Conservation (phyloP, 176 grass and related monocot genomes). For the Areca catechu region DNA sequence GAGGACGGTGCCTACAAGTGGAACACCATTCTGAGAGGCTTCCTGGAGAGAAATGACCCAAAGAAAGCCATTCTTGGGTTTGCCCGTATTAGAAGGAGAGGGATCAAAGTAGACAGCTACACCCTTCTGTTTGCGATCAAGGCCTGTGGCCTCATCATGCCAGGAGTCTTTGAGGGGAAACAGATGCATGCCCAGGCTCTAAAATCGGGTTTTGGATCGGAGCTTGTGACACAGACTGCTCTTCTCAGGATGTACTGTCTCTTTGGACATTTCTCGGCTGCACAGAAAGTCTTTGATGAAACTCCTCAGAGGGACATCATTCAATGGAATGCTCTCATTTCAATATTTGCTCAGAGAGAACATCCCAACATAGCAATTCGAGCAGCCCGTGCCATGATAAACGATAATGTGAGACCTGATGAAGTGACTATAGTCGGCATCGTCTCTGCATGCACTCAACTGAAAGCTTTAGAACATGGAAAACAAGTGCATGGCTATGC, state of each 20-base stretch:
- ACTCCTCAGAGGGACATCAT: constrained; percentile 27
- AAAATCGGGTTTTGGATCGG: background rate
- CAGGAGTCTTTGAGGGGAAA: background rate
- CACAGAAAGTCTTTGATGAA: constrained; percentile 40
- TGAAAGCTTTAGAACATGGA: constrained; percentile 25
- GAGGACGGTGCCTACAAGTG: constrained; percentile 2
- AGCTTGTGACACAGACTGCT: constrained; percentile 3
- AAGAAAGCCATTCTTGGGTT: constrained; percentile 2
- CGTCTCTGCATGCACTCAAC: constrained; percentile 25
- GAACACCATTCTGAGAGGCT: constrained; percentile 5
- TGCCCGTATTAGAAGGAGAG: constrained; percentile 10
- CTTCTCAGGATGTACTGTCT: constrained; percentile 21
- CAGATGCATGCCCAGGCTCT: constrained; percentile 7
- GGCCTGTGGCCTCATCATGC: constrained; percentile 7
- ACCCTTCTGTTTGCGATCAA: constrained; percentile 13
- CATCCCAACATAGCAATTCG: constrained; percentile 11
- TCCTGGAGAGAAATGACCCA: constrained; percentile 16
- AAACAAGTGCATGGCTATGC: constrained; percentile 35
- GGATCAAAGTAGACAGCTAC: constrained; percentile 7
- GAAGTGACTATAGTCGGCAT: constrained; percentile 27
- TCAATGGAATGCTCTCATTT: constrained; percentile 46
- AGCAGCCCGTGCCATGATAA: constrained; percentile 15
- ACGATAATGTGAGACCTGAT: constrained; percentile 17
- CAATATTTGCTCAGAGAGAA: constrained; percentile 15
- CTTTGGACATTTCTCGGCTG: constrained; percentile 17